Conservation (phyloP, 257 asterid species). For the Solanum etuberosum region DNA sequence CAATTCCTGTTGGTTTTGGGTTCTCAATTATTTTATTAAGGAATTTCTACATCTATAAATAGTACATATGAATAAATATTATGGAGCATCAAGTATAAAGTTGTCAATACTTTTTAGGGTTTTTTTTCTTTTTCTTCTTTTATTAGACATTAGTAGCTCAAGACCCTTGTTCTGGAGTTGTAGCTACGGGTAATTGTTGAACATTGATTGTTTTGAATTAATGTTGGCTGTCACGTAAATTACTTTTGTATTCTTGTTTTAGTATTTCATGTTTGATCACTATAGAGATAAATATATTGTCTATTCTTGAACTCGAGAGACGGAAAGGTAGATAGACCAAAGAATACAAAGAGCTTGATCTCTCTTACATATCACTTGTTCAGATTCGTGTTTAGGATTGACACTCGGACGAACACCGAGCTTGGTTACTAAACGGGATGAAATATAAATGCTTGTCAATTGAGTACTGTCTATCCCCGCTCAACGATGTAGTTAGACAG, state of each 20-base stretch:
- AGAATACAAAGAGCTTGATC: neutral
- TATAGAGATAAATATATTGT: neutral
- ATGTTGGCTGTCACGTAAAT: neutral
- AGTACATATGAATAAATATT: too few species aligned
- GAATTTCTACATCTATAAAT: neutral
- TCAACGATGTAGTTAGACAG: neutral
- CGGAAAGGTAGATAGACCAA: neutral
- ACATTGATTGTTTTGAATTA: neutral
- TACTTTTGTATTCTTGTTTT: neutral
- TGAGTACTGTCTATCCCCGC: neutral
- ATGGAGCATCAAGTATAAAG: too few species aligned
- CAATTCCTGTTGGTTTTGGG: neutral
- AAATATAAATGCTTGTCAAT: neutral
- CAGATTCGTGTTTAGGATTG: neutral
- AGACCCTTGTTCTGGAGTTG: neutral
- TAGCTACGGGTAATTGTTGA: neutral
- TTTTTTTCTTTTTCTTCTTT: too few species aligned
- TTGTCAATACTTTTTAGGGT: neutral
- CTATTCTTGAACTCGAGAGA: neutral
- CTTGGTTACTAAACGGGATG: neutral
- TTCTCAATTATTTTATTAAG: neutral
- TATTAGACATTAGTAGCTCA: neutral
- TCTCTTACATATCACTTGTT: neutral
- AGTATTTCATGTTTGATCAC: neutral
- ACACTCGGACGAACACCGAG: neutral